Percentiles rank a stretch among this genome's conserved stretches.
Evolutionary conservation across 768 basidiomycete species (phyloP).

Genomic region (Roridomyces roridus): DNA sequence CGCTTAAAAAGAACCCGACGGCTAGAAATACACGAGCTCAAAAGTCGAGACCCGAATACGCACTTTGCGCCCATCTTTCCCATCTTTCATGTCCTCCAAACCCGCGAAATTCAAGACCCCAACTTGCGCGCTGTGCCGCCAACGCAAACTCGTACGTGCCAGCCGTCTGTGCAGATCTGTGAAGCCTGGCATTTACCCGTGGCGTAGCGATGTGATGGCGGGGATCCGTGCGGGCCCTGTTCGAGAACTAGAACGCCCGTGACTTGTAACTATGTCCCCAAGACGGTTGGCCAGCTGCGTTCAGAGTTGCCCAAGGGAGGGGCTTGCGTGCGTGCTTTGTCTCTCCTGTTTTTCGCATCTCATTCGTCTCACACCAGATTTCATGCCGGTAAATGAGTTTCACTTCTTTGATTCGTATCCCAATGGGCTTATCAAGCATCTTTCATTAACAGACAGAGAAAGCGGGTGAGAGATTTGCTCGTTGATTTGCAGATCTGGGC

Average conservation of each 20-base stretch:
- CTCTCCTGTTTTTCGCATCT: not conserved
- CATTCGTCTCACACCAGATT: not conserved
- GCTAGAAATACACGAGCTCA: not conserved
- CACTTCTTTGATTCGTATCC: not conserved
- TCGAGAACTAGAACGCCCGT: conserved; percentile 23
- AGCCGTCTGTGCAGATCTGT: not conserved
- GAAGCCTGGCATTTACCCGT: not conserved
- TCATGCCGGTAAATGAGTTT: conserved; percentile 14
- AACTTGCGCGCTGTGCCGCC: conserved; percentile 21
- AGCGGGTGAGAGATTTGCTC: conserved; percentile 7
- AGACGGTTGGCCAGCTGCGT: conserved; percentile 20
- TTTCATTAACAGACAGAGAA: conserved; percentile 20
- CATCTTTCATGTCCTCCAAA: conserved; percentile 4
- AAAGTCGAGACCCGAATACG: not conserved
- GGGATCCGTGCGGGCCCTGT: conserved; percentile 21
- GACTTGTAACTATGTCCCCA: conserved; percentile 19
- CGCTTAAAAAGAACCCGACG: not conserved
- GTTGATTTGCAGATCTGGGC: not conserved
- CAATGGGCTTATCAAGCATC: not conserved
- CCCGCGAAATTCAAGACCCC: conserved; percentile 25
- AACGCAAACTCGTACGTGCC: conserved; percentile 17
- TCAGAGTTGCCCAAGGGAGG: conserved; percentile 25
- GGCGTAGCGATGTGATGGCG: conserved; percentile 23
- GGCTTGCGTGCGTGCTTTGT: conserved; percentile 13
- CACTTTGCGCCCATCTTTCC: no score